Conservation (phyloP, 352 stramenopile genomes). For the Phytophthora pluvialis region DNA sequence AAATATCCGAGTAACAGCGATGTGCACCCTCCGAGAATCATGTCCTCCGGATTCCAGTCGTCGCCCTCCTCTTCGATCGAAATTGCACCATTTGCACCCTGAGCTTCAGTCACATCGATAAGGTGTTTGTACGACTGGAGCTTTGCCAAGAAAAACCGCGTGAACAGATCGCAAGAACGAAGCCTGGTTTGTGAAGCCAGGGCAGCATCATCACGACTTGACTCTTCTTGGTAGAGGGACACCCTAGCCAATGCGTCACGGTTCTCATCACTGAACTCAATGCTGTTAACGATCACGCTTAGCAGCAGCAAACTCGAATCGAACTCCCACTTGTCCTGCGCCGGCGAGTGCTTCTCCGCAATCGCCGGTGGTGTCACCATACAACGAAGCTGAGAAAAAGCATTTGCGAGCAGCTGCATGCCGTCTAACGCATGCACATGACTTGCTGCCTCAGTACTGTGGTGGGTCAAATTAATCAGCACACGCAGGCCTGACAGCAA, state of each 20-base stretch:
- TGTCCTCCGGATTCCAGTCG: constrained; percentile 71
- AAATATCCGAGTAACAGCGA: constrained; percentile 78
- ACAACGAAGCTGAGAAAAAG: constrained; percentile 50
- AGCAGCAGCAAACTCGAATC: constrained; percentile 65
- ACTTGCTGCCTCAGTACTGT: constrained; percentile 54
- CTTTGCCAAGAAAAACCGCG: constrained; percentile 60
- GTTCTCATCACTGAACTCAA: constrained; percentile 69
- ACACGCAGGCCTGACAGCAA: constrained; percentile 60
- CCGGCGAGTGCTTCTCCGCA: background rate
- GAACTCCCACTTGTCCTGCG: constrained; percentile 60
- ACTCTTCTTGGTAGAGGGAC: background rate
- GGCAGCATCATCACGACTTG: background rate
- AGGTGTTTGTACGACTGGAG: constrained; percentile 59
- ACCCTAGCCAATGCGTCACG: constrained; percentile 41
- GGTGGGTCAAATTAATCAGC: constrained; percentile 83
- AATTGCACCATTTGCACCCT: background rate
- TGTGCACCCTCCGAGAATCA: constrained; percentile 72
- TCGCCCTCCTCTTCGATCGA: constrained; percentile 31
- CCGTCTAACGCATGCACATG: constrained; percentile 49
- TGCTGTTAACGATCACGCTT: constrained; percentile 75
- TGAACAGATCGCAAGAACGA: constrained; percentile 47
- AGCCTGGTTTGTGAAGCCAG: background rate
- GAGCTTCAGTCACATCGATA: constrained; percentile 37
- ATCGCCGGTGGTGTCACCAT: constrained; percentile 5
- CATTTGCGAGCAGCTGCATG: constrained; percentile 48